phyloP scores from a whole-genome alignment of 2,329 filamentous ascomycete genomes.

The Exophiala lecanii-corni region DNA sequence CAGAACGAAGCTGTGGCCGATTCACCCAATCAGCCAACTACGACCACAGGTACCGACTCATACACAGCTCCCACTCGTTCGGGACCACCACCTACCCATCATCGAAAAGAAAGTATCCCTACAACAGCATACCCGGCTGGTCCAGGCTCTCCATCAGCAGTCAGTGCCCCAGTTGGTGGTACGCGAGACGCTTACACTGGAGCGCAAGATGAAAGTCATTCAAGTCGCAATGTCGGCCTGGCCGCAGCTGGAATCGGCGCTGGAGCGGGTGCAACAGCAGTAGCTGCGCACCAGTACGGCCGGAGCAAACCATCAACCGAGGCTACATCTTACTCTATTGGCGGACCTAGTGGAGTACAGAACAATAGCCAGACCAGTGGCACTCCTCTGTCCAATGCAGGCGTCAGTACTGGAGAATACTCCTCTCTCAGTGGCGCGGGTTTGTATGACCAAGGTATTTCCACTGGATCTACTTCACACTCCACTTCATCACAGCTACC shows the following conservation, averaged over 20 bases:
- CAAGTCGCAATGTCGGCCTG: constrained; percentile 12
- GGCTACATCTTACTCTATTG: not conserved
- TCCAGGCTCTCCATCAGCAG: constrained; percentile 16
- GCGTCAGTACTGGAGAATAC: not conserved
- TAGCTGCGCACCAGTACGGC: constrained; percentile 8
- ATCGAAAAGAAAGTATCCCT: constrained; percentile 24
- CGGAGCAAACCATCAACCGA: constrained; percentile 1
- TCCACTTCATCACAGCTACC: not conserved
- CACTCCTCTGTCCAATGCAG: not conserved
- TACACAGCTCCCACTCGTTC: constrained; percentile 18
- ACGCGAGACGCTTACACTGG: constrained; percentile 5
- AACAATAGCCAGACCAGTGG: not conserved
- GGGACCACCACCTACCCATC: constrained; percentile 14
- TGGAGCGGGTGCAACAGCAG: constrained; percentile 1
- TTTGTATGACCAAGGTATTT: not conserved
- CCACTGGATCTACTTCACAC: not conserved
- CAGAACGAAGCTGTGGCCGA: constrained; percentile 3
- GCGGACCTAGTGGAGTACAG: not conserved
- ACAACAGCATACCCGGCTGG: constrained; percentile 26
- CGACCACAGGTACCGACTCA: constrained; percentile 18
- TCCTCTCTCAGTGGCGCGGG: not conserved
- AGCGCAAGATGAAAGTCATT: constrained; percentile 5
- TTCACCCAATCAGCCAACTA: constrained; percentile 15
- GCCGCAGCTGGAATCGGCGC: constrained; percentile 17
- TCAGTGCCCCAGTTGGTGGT: constrained; percentile 23